A percentile compares a stretch with the other conserved stretches of the same genome.
phyloP scores from a whole-genome alignment of 208 protist genomes.

The Angomonas ambiguus region DNA sequence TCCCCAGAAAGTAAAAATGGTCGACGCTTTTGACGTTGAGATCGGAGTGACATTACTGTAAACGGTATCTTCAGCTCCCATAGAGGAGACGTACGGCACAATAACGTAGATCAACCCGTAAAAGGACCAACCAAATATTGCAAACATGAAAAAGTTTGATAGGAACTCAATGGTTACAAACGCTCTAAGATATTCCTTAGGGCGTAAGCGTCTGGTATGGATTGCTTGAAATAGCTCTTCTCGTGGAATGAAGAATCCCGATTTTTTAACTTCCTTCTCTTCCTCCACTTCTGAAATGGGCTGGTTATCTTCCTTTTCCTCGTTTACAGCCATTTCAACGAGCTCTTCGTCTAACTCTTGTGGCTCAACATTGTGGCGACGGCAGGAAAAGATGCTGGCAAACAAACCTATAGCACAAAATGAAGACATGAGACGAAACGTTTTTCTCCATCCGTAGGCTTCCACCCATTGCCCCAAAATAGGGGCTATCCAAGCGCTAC shows the following conservation, averaged over 20 bases:
- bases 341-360: slow-evolving; percentile 8
- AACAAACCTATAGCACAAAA: slow-evolving; percentile 77
- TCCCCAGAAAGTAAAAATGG: slow-evolving; percentile 77
- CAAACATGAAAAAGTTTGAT: slow-evolving; percentile 72
- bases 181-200: slow-evolving; percentile 41
- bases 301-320: not conserved
- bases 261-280: not conserved
- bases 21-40: slow-evolving; percentile 49
- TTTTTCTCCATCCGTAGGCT: slow-evolving; percentile 74
- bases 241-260: slow-evolving; percentile 8
- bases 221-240: slow-evolving; percentile 37
- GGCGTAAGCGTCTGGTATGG: slow-evolving; percentile 40
- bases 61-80: slow-evolving; percentile 57
- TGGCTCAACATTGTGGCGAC: slow-evolving; percentile 17
- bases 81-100: slow-evolving; percentile 79
- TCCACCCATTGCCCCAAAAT: slow-evolving; percentile 59
- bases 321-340: no score
- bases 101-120: slow-evolving; percentile 70
- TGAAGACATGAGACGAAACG: slow-evolving; percentile 71
- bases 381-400: slow-evolving; percentile 56
- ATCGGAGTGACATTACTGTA: slow-evolving; percentile 49
- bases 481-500: slow-evolving; percentile 64
- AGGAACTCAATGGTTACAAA: slow-evolving; percentile 51
- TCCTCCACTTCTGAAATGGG: not conserved
- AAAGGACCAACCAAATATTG: slow-evolving; percentile 76